Percentiles rank a stretch among this genome's conserved stretches.
These are phyloP conservation scores for Gyrodon lividus DNA, from an alignment of 768 basidiomycete species.

Conservation along the genomic window DNA sequence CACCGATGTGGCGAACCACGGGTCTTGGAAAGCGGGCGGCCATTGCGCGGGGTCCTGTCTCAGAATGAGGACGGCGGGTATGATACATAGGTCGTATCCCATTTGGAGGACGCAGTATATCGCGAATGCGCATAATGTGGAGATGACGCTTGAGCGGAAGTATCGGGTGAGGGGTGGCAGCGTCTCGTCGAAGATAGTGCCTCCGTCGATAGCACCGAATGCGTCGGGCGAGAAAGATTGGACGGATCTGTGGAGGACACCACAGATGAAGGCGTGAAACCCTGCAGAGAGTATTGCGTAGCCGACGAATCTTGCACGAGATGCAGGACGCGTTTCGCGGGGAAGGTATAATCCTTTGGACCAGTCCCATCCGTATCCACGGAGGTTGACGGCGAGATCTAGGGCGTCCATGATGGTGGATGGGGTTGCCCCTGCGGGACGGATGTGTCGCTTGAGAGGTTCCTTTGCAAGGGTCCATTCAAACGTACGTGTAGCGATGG, in stretches of 20 bases:
- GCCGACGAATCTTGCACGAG: slow-evolving; percentile 37
- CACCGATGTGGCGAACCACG: slow-evolving; percentile 37
- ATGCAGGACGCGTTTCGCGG: slow-evolving; percentile 40
- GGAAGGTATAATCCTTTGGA: slow-evolving; percentile 34
- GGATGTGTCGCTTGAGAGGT: slow-evolving; percentile 13
- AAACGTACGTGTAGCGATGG: slow-evolving; percentile 11
- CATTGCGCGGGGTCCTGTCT: slow-evolving; percentile 29
- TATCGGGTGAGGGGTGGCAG: slow-evolving; percentile 27
- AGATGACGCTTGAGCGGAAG: slow-evolving; percentile 42
- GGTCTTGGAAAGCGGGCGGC: slow-evolving; percentile 34
- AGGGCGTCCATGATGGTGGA: slow-evolving; percentile 37
- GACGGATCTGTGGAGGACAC: slow-evolving; percentile 44
- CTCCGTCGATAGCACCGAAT: slow-evolving; percentile 22
- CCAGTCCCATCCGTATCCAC: slow-evolving; percentile 65
- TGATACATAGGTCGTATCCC: slow-evolving; percentile 23
- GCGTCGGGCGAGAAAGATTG: slow-evolving; percentile 45
- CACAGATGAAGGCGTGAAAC: slow-evolving; percentile 39
- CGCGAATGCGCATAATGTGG: slow-evolving; percentile 41
- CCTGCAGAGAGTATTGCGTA: slow-evolving; percentile 35
- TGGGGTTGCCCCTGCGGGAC: slow-evolving; percentile 1
- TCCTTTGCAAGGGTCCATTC: slow-evolving; percentile 15
- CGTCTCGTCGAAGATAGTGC: slow-evolving; percentile 34
- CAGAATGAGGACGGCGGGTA: slow-evolving; percentile 28
- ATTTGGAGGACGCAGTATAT: slow-evolving; percentile 46
- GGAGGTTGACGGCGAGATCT: slow-evolving; percentile 50